Conservation (phyloP, 768 basidiomycete genomes). For the Pleurotus ostreatus region DNA sequence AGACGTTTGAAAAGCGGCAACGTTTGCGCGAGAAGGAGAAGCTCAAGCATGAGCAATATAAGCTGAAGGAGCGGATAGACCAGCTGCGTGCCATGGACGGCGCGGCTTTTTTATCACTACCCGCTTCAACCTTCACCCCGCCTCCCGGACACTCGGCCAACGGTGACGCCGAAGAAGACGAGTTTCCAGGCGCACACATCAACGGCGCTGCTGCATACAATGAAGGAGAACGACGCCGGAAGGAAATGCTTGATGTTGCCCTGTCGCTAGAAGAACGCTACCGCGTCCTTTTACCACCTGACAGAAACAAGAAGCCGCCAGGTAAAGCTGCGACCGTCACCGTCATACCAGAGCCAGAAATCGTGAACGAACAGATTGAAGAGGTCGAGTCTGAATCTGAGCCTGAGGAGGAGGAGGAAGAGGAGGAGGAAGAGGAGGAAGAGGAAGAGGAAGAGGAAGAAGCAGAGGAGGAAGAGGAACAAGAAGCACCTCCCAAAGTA, state of each 20-base stretch:
- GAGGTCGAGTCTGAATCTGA: conserved; percentile 28
- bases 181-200: conserved; percentile 27
- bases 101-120: conserved; percentile 60
- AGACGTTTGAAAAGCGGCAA: conserved; percentile 80
- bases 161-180: conserved; percentile 16
- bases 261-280: conserved; percentile 67
- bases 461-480: background rate
- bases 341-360: conserved; percentile 13
- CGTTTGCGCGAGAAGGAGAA: conserved; percentile 89
- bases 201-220: conserved; percentile 34
- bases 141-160: conserved; percentile 18
- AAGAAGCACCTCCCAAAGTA: conserved; percentile 12
- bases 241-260: conserved; percentile 73
- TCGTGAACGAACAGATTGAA: conserved; percentile 2
- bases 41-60: conserved; percentile 87
- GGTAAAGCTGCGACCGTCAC: conserved; percentile 18
- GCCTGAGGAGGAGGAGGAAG: conserved; percentile 18
- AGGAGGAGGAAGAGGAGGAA: conserved; percentile 26
- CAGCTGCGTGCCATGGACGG: conserved; percentile 74
- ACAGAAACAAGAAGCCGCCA: conserved; percentile 35
- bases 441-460: conserved; percentile 27
- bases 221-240: conserved; percentile 73
- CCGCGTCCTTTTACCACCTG: conserved; percentile 67
- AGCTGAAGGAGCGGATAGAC: conserved; percentile 85
- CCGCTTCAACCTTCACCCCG: conserved; percentile 54